Conservation (phyloP, 2,329 filamentous ascomycete species). For the Nothophoma quercina region DNA sequence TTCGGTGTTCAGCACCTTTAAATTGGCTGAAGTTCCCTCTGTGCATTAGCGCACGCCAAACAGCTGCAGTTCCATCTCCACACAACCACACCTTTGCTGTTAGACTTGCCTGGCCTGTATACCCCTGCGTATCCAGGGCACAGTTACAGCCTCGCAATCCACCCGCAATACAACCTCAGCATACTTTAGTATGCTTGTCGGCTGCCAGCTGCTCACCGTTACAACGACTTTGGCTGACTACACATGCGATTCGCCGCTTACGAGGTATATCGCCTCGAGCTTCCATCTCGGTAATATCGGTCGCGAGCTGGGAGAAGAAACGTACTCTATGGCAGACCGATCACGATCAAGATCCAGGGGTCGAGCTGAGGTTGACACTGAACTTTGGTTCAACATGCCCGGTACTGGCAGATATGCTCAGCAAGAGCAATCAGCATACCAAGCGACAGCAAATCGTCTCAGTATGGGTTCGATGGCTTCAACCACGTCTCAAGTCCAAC, state of each 20-base stretch:
- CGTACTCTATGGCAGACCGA: conserved; percentile 30
- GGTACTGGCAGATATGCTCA: conserved; percentile 22
- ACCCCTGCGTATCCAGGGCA: conserved; percentile 30
- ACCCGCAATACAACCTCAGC: conserved; percentile 28
- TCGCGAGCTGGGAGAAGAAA: not conserved
- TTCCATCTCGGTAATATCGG: not conserved
- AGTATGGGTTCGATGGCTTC: conserved; percentile 26
- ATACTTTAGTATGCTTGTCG: conserved; percentile 42
- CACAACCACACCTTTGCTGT: conserved; percentile 29
- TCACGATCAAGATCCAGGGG: conserved; percentile 21
- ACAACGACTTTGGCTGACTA: conserved; percentile 33
- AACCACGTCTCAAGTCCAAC: conserved; percentile 13
- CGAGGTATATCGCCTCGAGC: conserved; percentile 14
- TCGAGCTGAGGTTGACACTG: conserved; percentile 28
- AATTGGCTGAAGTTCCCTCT: conserved; percentile 37
- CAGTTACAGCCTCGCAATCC: conserved; percentile 35
- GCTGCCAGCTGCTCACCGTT: conserved; percentile 39
- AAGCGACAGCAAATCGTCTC: conserved; percentile 35
- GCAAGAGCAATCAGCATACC: conserved; percentile 38
- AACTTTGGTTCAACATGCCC: conserved; percentile 44
- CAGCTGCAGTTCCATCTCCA: conserved; percentile 35
- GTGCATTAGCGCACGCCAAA: conserved; percentile 44
- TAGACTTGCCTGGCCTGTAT: conserved; percentile 29
- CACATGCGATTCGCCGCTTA: conserved; percentile 33
- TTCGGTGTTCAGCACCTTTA: conserved; percentile 30